phyloP scores from a whole-genome alignment of 495 filamentous ascomycete genomes.

The Massariosphaeria phaeospora region DNA sequence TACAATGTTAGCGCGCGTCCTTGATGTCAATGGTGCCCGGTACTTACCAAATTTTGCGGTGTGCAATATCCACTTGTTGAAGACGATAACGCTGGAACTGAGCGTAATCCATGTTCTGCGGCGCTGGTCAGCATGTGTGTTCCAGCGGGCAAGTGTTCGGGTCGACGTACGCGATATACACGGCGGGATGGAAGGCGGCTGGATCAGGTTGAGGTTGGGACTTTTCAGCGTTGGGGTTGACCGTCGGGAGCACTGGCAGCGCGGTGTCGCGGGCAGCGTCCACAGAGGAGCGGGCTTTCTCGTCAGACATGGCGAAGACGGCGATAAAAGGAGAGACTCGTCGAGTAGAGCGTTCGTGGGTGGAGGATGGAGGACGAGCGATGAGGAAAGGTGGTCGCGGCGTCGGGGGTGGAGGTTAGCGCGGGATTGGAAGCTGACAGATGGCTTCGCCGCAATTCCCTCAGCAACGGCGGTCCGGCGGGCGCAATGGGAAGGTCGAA shows the following conservation, averaged over 20 bases:
- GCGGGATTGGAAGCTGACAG: constrained; percentile 13
- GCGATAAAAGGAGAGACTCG: constrained; percentile 17
- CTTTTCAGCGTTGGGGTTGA: constrained; percentile 71
- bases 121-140: constrained; percentile 30
- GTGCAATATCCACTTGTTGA: constrained; percentile 97
- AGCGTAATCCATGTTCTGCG: constrained; percentile 81
- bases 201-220: constrained; percentile 50
- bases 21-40: not conserved
- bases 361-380: not conserved
- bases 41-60: constrained; percentile 77
- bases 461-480: not conserved
- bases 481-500: not conserved
- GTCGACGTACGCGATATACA: constrained; percentile 78
- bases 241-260: constrained; percentile 67
- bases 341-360: not conserved
- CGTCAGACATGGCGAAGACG: constrained; percentile 49
- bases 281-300: constrained; percentile 75
- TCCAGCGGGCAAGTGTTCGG: not conserved
- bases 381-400: constrained; percentile 7
- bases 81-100: constrained; percentile 90
- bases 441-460: constrained; percentile 19
- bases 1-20: constrained; percentile 4
- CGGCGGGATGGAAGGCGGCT: constrained; percentile 67
- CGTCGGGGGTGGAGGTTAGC: not conserved
- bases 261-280: constrained; percentile 55